These are phyloP conservation scores for Neonectria sp. DNA, from an alignment of 2,329 filamentous ascomycete species.

Conservation along the genomic window DNA sequence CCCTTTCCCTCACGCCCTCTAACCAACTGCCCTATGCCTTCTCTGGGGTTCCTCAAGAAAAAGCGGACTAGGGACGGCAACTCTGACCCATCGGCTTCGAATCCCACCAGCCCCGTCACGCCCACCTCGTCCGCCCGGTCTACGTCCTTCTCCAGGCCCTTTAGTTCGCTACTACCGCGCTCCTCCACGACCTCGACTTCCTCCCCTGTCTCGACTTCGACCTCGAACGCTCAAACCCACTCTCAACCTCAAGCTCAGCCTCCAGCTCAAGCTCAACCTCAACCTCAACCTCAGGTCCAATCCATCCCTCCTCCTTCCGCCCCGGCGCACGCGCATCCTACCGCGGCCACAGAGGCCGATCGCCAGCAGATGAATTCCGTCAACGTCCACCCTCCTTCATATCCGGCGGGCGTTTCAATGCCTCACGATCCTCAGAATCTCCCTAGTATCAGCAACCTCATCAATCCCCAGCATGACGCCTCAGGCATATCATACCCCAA, in stretches of 20 bases:
- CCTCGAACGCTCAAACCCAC: constrained; percentile 18
- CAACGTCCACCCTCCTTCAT: constrained; percentile 47
- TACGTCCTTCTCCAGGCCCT: constrained; percentile 63
- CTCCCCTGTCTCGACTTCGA: constrained; percentile 45
- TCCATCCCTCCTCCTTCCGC: constrained; percentile 34
- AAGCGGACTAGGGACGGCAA: constrained; percentile 96
- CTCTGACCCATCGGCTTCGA: constrained; percentile 77
- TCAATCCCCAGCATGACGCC: constrained; percentile 71
- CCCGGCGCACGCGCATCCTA: constrained; percentile 35
- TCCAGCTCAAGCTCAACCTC: constrained; percentile 39
- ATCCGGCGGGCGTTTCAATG: constrained; percentile 47
- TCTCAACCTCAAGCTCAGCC: constrained; percentile 9
- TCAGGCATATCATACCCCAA: constrained; percentile 52
- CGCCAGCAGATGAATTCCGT: constrained; percentile 48
- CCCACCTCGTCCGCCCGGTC: constrained; percentile 65
- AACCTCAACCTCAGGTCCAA: constrained; percentile 47
- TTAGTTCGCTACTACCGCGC: constrained; percentile 56
- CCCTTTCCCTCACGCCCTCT: constrained; percentile 5
- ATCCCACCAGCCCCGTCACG: constrained; percentile 75
- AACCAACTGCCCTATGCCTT: constrained; percentile 79
- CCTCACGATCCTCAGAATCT: constrained; percentile 75
- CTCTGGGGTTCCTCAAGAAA: constrained; percentile 97
- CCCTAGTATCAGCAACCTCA: constrained; percentile 87
- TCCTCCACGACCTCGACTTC: constrained; percentile 52
- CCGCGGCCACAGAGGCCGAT: constrained; percentile 41